phyloP scores from a whole-genome alignment of 1,139 yeast species.

The Magnusiomyces sp. region DNA sequence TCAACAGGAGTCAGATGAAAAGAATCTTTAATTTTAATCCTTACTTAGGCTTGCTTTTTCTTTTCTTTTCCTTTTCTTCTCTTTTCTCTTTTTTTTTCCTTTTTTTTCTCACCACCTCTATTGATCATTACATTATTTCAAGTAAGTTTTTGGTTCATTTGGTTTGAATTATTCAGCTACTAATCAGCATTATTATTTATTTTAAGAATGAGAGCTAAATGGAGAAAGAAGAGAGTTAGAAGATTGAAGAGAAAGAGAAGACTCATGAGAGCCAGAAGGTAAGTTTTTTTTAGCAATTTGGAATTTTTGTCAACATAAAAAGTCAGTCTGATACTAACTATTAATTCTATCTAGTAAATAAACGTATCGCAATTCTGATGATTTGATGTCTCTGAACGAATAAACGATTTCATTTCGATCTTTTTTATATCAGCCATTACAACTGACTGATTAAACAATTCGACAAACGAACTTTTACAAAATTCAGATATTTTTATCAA shows the following conservation, averaged over 20 bases:
- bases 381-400: not conserved
- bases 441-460: too few species aligned
- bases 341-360: conserved; percentile 9
- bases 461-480: too few species aligned
- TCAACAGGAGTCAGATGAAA: too few species aligned
- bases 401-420: too few species aligned
- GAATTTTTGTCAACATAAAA: too few species aligned
- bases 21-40: conserved; percentile 1
- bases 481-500: too few species aligned
- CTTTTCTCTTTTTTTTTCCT: conserved; percentile 9
- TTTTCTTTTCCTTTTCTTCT: too few species aligned
- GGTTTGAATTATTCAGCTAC: not conserved
- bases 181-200: not conserved
- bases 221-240: conserved; percentile 99
- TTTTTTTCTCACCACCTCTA: conserved; percentile 7
- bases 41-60: not conserved
- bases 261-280: conserved; percentile 96
- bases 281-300: conserved; percentile 15
- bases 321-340: not conserved
- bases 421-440: too few species aligned
- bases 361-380: conserved; percentile 9
- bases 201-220: conserved; percentile 33
- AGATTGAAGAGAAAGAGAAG: conserved; percentile 99
- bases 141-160: conserved; percentile 5
- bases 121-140: conserved; percentile 5